Evolutionary conservation across 2,329 filamentous ascomycete species (phyloP), one percentile per base, ranked within the genome.

Genomic region (Nigrograna mackinnonii): DNA sequence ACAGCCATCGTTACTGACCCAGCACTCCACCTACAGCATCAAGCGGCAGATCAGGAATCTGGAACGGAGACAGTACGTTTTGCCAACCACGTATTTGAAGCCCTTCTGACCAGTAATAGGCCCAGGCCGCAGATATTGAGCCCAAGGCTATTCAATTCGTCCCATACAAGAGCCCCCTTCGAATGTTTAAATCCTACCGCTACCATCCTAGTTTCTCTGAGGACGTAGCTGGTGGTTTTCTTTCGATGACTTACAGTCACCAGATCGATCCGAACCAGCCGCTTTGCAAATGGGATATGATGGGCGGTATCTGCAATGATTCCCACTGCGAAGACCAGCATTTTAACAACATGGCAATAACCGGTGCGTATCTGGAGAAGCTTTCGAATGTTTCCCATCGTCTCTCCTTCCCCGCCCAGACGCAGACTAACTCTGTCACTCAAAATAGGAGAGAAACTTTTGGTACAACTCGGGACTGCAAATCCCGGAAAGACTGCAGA

Each of bases 211-310:
- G 81, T 38, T 97, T 85, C 70, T 74, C 77, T 52, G 69, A 86
- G 37, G 75, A 82, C 43, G 84, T 96, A 43, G 66, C 82, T 42
- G 86, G 85, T 49, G 92, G 92, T 32, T 86, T 91, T 62, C 85
- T 87, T 63, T 97, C 94, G 51, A 78, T 95, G 74, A 97, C 91
- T 32, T 97, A 92, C 73, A 96, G 89, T 72, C 89, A 95, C 70
- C 86, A 85, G 55, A 95, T 99, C 69, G 84, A 96, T 64, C 78
- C 84, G 18, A 77, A 82, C 47, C 84, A 80, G 55, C 80, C 82
- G 48, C 63, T 97, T 36, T 99, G 94, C 69, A 85, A 83, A 26
- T 86, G 82, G 58, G 89, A 95, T 68, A 73, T 88, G 49, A 76
- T 78, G 35, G 84, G 84, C 39, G 83, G 83, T 47, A 74, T 77